Conservation (phyloP, 768 basidiomycete species). For the Rhodocollybia butyracea region DNA sequence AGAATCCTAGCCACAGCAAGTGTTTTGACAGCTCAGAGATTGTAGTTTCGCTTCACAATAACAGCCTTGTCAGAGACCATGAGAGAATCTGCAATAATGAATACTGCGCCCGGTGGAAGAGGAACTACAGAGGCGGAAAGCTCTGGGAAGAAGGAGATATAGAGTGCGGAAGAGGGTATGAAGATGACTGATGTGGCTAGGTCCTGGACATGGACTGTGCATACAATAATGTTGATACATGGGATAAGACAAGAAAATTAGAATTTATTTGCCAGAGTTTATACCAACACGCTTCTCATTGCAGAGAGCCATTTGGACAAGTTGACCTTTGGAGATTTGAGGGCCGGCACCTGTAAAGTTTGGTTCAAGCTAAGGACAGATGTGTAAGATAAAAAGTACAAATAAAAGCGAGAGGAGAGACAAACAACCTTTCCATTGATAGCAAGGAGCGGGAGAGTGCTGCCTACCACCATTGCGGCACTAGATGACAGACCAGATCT, state of each 20-base stretch:
- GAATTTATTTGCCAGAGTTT: slow-evolving; percentile 70
- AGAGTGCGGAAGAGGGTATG: slow-evolving; percentile 64
- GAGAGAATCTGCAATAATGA: slow-evolving; percentile 82
- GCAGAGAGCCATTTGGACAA: slow-evolving; percentile 78
- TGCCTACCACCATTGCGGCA: slow-evolving; percentile 88
- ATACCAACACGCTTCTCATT: slow-evolving; percentile 87
- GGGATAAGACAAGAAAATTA: neutral
- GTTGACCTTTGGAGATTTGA: slow-evolving; percentile 57
- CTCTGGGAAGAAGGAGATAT: slow-evolving; percentile 78
- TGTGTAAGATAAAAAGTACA: neutral
- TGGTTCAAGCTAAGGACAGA: slow-evolving; percentile 19
- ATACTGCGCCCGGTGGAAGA: slow-evolving; percentile 54
- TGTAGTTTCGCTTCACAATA: slow-evolving; percentile 76
- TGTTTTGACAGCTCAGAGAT: slow-evolving; percentile 90
- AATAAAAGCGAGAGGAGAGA: slow-evolving; percentile 5
- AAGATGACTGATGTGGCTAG: slow-evolving; percentile 88
- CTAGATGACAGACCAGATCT: slow-evolving; percentile 87
- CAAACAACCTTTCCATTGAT: slow-evolving; percentile 60
- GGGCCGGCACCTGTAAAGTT: slow-evolving; percentile 11
- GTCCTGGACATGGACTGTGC: slow-evolving; percentile 87
- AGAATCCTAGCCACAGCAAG: slow-evolving; percentile 77
- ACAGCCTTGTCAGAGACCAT: slow-evolving; percentile 78
- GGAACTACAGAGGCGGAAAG: slow-evolving; percentile 65
- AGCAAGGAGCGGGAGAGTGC: slow-evolving; percentile 75
- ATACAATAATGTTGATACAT: slow-evolving; percentile 8